Evolutionary conservation across 2,329 filamentous ascomycete species (phyloP).

Genomic region (Stenocarpella maydis): DNA sequence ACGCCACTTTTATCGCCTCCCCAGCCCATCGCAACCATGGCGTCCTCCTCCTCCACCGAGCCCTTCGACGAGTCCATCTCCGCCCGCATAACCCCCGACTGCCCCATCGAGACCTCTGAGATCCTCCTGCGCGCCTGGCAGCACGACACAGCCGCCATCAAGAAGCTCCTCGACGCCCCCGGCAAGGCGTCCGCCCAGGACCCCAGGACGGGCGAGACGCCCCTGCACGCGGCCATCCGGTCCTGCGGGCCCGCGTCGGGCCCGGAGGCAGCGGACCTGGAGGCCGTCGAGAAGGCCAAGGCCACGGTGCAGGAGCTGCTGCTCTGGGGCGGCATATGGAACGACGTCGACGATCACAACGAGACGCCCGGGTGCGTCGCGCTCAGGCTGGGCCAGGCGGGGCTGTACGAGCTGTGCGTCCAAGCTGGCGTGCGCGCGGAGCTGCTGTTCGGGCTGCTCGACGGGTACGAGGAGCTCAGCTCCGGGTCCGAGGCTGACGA

Average conservation of each 20-base stretch:
- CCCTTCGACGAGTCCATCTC: slow-evolving; percentile 57
- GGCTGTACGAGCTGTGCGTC: slow-evolving; percentile 83
- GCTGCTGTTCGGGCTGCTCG: slow-evolving; percentile 82
- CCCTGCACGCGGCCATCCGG: slow-evolving; percentile 90
- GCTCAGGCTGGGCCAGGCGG: slow-evolving; percentile 69
- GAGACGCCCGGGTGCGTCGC: slow-evolving; percentile 95
- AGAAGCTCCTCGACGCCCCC: slow-evolving; percentile 71
- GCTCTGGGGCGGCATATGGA: slow-evolving; percentile 94
- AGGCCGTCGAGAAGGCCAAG: slow-evolving; percentile 65
- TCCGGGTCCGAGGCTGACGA: slow-evolving; percentile 61
- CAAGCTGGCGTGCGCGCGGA: slow-evolving; percentile 92
- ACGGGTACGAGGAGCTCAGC: slow-evolving; percentile 78
- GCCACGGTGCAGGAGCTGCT: slow-evolving; percentile 79
- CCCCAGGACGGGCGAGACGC: slow-evolving; percentile 83
- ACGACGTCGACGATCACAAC: slow-evolving; percentile 84
- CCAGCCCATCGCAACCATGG: neutral
- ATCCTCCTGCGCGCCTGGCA: slow-evolving; percentile 64
- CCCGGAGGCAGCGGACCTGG: slow-evolving; percentile 36
- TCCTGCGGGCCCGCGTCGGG: slow-evolving; percentile 62
- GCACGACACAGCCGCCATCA: slow-evolving; percentile 71
- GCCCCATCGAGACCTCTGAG: slow-evolving; percentile 58
- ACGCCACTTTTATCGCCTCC: neutral
- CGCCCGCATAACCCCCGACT: slow-evolving; percentile 61
- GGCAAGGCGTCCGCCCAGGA: slow-evolving; percentile 81
- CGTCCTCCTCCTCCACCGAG: slow-evolving; percentile 39